Evolutionary conservation across 306 rosid species (phyloP), one percentile per base, ranked within the genome.

Genomic region (Dicorynia guianensis): DNA sequence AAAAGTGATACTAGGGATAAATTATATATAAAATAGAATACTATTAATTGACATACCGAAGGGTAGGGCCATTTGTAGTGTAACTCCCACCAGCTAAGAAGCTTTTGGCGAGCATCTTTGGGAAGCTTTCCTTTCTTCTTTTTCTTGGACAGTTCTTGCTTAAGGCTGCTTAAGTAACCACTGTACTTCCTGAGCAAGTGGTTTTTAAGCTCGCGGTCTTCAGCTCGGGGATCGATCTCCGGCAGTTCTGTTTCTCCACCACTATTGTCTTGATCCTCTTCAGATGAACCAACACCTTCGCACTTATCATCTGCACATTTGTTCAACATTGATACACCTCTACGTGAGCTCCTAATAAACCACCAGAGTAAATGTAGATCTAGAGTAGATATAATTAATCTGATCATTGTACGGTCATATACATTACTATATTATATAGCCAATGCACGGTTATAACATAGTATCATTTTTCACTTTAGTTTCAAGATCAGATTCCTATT

Each of bases 31-130:
- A n/a, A 11, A 46, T 8, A 11, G 43, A 56, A 38, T 14, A 8
- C 40, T 8, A 5, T 0, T 33, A 0, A 5, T 5, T 14, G 25
- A 76, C 79, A 38, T 87, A 95, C 99, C 64, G 98, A 96, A 76
- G 99, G 99, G 73, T 96, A 96, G 4, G 99, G 99, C 99, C 99
- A 96, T 79, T 92, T 96, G 86, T 92, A 96, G 80, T 96, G 99
- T 8, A 92, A 81, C 66, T 96, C 99, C 99, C 99, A 96, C 99
- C 98, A 96, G 50, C 79, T 90, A 35, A 96, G 99, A 8, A 96
- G 93, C 81, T 96, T 92, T 43, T 92, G 98, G 78, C 99, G 89
- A 14, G 99, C 99, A 47, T 96, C 99, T 90, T 96, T 96, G 20
- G 99, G 99, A 5, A 96, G 66, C 75, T 96, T 96, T 8, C 97